Base-by-base conservation (phyloP, 495 filamentous ascomycete species). In the Staphylotrichum tortipilum region DNA sequence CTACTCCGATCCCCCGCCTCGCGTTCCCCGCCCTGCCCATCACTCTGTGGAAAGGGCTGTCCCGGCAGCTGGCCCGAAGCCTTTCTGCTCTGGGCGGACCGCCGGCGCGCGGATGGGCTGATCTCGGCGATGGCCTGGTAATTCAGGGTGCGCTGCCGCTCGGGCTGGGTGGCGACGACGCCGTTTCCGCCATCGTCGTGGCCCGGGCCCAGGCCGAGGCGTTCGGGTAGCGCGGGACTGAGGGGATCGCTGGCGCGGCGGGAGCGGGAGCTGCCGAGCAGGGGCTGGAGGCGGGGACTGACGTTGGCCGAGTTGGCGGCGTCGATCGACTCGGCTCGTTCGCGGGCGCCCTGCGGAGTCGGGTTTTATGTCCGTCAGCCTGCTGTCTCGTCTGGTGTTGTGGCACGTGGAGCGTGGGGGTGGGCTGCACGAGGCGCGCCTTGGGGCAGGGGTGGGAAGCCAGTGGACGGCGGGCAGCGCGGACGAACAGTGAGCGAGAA, bases 61-160 rank as follows among this genome's bases (percentile, higher is more conserved):
- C 30, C 50, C 14, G 34, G 23, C 7, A 42, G 34, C 9, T 52
- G 52, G 7, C 17, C 41, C 15, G 55, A 54, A 1, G 49, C 4
- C 17, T 50, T 51, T 35, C 50, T 55, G 23, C 50, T 44, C 39
- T 21, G 23, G 4, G 41, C 31, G 12, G 55, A 44, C 34, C 57
- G 53, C 52, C 55, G 40, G 11, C 59, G 55, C 37, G 59, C 31
- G 5, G 48, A 49, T 11, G 34, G 28, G 33, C 49, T 55, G 6
- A 58, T 58, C 29, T 52, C 61, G 15, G 54, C 50, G 11, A 61
- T 68, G 51, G 43, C 57, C 42, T 65, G 68, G 54, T 74, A 74
- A 49, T 68, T 62, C 2, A 62, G 42, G 6, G 29, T 50, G 2
- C 23, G 50, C 9, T 58, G 58, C 26, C 53, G 52, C 15, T 49